Evolutionary conservation across 495 filamentous ascomycete genomes (phyloP).

Genomic region (Penicillium bialowiezense): DNA sequence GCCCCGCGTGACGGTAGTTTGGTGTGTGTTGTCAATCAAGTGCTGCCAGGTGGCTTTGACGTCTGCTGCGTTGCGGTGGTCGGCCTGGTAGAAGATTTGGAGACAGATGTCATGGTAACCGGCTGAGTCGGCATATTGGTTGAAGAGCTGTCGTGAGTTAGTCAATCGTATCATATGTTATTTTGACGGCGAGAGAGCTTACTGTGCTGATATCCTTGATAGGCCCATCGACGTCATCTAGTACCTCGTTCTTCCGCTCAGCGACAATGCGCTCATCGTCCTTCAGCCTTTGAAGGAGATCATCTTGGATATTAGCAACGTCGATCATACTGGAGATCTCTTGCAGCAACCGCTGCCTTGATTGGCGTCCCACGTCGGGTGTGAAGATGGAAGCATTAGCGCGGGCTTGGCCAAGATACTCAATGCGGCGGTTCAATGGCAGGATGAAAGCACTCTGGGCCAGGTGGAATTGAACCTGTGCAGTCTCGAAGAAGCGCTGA

Average conservation of each 20-base stretch:
- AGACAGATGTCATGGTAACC: slow-evolving; percentile 91
- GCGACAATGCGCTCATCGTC: slow-evolving; percentile 63
- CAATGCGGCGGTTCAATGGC: slow-evolving; percentile 73
- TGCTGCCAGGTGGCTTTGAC: slow-evolving; percentile 82
- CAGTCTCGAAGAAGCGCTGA: slow-evolving; percentile 77
- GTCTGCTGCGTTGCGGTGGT: slow-evolving; percentile 79
- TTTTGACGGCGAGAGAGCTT: slow-evolving; percentile 38
- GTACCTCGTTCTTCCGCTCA: slow-evolving; percentile 58
- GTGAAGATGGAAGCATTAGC: slow-evolving; percentile 79
- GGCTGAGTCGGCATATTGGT: slow-evolving; percentile 81
- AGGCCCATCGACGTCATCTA: slow-evolving; percentile 66
- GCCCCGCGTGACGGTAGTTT: slow-evolving; percentile 51
- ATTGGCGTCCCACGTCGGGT: slow-evolving; percentile 66
- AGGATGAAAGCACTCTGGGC: slow-evolving; percentile 77
- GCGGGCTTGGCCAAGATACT: slow-evolving; percentile 83
- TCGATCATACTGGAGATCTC: slow-evolving; percentile 85
- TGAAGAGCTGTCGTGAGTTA: slow-evolving; percentile 68
- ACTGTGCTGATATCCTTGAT: slow-evolving; percentile 73
- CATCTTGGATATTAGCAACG: slow-evolving; percentile 91
- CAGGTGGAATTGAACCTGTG: slow-evolving; percentile 77
- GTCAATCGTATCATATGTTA: slow-evolving; percentile 1
- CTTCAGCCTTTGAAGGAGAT: slow-evolving; percentile 76
- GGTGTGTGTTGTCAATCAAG: slow-evolving; percentile 68
- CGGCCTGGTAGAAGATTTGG: slow-evolving; percentile 81
- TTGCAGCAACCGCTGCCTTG: slow-evolving; percentile 73